These are phyloP conservation scores for Colletotrichum tropicale DNA, from an alignment of 2,329 filamentous ascomycete genomes.

Conservation along the genomic window DNA sequence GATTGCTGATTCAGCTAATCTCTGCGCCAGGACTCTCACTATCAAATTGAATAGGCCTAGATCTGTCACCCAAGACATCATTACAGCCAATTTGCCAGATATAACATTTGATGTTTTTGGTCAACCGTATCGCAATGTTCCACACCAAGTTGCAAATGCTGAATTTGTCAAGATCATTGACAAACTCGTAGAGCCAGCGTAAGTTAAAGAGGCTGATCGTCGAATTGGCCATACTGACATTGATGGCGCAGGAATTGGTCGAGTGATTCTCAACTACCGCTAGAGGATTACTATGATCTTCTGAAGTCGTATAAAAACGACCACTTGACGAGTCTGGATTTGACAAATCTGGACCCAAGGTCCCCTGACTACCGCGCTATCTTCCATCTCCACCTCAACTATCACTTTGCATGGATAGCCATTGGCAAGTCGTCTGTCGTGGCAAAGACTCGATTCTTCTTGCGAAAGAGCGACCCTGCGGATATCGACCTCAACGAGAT, in stretches of 20 bases:
- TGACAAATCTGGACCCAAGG: constrained; percentile 29
- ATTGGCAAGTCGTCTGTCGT: constrained; percentile 37
- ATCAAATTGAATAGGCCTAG: constrained; percentile 27
- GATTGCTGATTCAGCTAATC: neutral
- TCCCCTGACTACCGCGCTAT: constrained; percentile 32
- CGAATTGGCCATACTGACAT: neutral
- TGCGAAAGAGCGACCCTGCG: too few relatives aligned
- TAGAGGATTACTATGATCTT: constrained; percentile 17
- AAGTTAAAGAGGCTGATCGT: neutral
- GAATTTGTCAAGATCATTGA: constrained; percentile 33
- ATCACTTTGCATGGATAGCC: constrained; percentile 38
- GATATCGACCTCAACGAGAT: too few relatives aligned
- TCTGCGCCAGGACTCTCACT: constrained; percentile 16
- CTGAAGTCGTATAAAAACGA: constrained; percentile 34
- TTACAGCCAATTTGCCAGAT: constrained; percentile 22
- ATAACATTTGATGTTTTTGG: neutral
- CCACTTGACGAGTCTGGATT: constrained; percentile 26
- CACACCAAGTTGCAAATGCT: constrained; percentile 32
- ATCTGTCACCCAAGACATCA: constrained; percentile 23
- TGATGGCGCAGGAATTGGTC: neutral
- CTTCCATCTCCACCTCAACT: constrained; percentile 38
- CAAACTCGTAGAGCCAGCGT: constrained; percentile 27
- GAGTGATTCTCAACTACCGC: neutral
- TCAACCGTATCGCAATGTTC: constrained; percentile 24
- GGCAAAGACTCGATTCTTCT: constrained; percentile 23